These are phyloP conservation scores for Pseudohalonectria lignicola DNA, from an alignment of 2,329 filamentous ascomycete genomes.

Conservation along the genomic window DNA sequence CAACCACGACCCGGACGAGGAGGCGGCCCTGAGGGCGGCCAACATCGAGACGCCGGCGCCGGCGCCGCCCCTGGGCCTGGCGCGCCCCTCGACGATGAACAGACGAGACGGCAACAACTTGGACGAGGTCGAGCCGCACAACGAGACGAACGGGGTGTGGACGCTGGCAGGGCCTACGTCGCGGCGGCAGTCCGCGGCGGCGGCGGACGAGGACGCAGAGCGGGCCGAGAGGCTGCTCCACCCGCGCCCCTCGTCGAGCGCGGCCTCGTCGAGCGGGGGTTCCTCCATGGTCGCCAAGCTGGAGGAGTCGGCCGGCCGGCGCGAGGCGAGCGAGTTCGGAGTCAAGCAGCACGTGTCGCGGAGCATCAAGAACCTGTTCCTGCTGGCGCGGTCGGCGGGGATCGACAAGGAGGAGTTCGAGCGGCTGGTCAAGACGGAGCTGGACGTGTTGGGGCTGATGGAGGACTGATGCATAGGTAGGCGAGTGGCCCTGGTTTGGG, in stretches of 20 bases:
- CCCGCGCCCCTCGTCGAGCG: constrained; percentile 44
- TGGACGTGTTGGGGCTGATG: constrained; percentile 59
- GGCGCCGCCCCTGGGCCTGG: constrained; percentile 22
- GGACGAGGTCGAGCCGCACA: constrained; percentile 16
- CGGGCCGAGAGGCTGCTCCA: constrained; percentile 30
- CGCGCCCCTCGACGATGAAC: constrained; percentile 10
- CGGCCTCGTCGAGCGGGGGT: constrained; percentile 45
- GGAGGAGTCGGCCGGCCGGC: constrained; percentile 42
- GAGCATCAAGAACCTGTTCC: constrained; percentile 65
- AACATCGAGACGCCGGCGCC: constrained; percentile 17
- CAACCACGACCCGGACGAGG: constrained; percentile 70
- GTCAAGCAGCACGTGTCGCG: constrained; percentile 72
- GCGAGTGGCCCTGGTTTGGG: no score
- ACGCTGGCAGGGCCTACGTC: constrained; percentile 31
- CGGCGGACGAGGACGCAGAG: constrained; percentile 24
- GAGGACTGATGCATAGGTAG: no score
- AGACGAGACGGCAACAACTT: no score
- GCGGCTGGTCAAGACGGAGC: constrained; percentile 56
- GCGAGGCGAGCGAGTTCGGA: constrained; percentile 57
- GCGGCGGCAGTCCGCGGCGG: constrained; percentile 22
- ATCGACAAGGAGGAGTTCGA: constrained; percentile 70
- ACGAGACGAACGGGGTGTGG: constrained; percentile 29
- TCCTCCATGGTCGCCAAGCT: constrained; percentile 50
- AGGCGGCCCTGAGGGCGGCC: constrained; percentile 16
- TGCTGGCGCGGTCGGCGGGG: constrained; percentile 57